Base-by-base conservation (phyloP, 352 stramenopile genomes). In the Phytophthora tentaculata region DNA sequence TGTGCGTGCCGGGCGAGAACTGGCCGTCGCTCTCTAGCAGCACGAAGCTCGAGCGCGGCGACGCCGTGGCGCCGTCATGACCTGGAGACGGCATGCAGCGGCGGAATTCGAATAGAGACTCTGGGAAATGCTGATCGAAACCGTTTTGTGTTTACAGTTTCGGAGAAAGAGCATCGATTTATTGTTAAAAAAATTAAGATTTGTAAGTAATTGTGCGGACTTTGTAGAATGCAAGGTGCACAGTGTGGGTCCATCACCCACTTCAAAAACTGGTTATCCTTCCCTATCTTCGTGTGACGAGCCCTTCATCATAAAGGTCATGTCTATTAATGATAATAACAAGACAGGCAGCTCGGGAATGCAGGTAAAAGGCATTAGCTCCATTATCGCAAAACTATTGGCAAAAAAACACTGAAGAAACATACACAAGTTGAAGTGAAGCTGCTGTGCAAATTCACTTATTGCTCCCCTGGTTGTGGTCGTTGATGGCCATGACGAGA, bases 1-100 rank as follows among this genome's bases (percentile, higher is more conserved):
- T 77, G 67, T 63, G 66, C 9, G 65, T 53, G 55, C 55, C 20
- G n/a, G 68, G 72, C 37, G 76, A 82, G 39, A 69, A 35, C 12
- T 71, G 45, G 23, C 16, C 65, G 44, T 74, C 71, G 45, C 76
- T 81, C 51, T 92, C 83, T 10, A 92, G 66, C 19, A 92, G 70
- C 52, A 77, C 77, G 68, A 92, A 92, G 64, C 84, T 90, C 57
- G 84, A 73, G 61, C 64, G 67, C n/a, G 80, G 81, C 56, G 80
- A 88, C 20, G 67, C 35, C 26, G 67, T 35, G 22, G 62, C 69
- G 43, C 24, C 28, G 19, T 28, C 41, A 28, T 28, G 50, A 35
- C 68, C 37, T 19, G 51, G 68, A 62, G 69, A 66, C 48, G 41
- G 22, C 63, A 73, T 72, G 32, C 4, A 16, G 24, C 28, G 43